Evolutionary conservation across 1,139 yeast species (phyloP), one percentile per base, ranked within the genome.

Genomic region (Magnusiomyces suaveolens): DNA sequence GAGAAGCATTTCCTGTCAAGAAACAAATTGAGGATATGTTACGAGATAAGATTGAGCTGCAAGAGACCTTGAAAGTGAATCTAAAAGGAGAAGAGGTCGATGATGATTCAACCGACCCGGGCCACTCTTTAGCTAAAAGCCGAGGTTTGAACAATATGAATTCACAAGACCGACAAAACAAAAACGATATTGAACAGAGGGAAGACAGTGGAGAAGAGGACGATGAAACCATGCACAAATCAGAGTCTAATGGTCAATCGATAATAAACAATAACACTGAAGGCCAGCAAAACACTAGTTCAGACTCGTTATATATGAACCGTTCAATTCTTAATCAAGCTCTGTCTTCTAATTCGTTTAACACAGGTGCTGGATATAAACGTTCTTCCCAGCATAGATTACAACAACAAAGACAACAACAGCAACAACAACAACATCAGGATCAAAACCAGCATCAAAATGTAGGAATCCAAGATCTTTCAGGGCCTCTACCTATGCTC

Each of bases 1-100:
- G 51, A n/a, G 43, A 48, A 16, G 33, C 51, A 4, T 48, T 48
- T 38, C 51, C 51, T 8, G 51, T 48, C 18, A 48, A 48, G 24
- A 10, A 33, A 23, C 51, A 48, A 24, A 38, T 48, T 4, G 51
- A 48, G 24, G 38, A 16, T 16, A 24, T 48, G 21, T 24, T 48
- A 24, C 43, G 32, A 16, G 14, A 18, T 21, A 38, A 44, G 23
- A n/a, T 20, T 4, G 51, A 48, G 25, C 33, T 48, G 10, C 36
- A 24, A 10, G 51, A 48, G n/a, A 23, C 51, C 3, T 48, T 48
- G 16, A 38, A 32, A n/a, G n/a, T 46, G 24, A 29, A 3, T 16
- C 12, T 46, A 21, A 29, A 29, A 46, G 48, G 29, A 2, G 48
- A 46, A 3, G 48, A 46, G 2, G 48, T 6, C 16, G 48, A 46